These are phyloP conservation scores for Ambrosia trifida DNA, from an alignment of 129 eudicot genomes.

Conservation along the genomic window DNA sequence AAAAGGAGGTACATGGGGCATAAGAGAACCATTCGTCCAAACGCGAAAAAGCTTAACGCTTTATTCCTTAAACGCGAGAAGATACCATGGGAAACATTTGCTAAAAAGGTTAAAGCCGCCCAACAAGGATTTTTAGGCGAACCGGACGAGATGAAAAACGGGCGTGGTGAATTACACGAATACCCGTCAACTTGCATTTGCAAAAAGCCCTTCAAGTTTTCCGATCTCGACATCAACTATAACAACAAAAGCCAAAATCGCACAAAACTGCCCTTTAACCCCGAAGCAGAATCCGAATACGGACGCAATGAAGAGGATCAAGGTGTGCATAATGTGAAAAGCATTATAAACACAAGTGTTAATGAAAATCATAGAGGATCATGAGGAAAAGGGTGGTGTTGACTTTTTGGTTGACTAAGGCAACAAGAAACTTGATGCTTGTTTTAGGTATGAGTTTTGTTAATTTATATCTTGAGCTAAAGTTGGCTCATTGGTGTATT, in stretches of 20 bases:
- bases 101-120: slow-evolving; percentile 84
- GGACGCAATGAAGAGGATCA: slow-evolving; percentile 33
- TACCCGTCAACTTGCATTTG: slow-evolving; percentile 88
- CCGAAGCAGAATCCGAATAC: slow-evolving; percentile 35
- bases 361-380: slow-evolving; percentile 16
- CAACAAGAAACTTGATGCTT: slow-evolving; percentile 15
- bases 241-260: slow-evolving; percentile 19
- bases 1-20: slow-evolving; percentile 96
- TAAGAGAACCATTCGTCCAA: slow-evolving; percentile 89
- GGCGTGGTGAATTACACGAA: slow-evolving; percentile 89
- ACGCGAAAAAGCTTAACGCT: slow-evolving; percentile 80
- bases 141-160: slow-evolving; percentile 87
- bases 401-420: slow-evolving; percentile 50
- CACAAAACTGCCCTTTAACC: slow-evolving; percentile 17
- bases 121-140: slow-evolving; percentile 98
- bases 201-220: slow-evolving; percentile 50
- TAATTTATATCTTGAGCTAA: slow-evolving; percentile 25
- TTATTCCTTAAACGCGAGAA: slow-evolving; percentile 62
- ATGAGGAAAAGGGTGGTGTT: slow-evolving; percentile 34
- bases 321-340: slow-evolving; percentile 29
- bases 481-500: slow-evolving; percentile 25
- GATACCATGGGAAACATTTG: slow-evolving; percentile 76
- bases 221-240: slow-evolving; percentile 19
- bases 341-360: slow-evolving; percentile 22
- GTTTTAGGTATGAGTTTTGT: slow-evolving; percentile 15